phyloP scores from a whole-genome alignment of 2,329 filamentous ascomycete species.

The Rhynchosporium graminicola region DNA sequence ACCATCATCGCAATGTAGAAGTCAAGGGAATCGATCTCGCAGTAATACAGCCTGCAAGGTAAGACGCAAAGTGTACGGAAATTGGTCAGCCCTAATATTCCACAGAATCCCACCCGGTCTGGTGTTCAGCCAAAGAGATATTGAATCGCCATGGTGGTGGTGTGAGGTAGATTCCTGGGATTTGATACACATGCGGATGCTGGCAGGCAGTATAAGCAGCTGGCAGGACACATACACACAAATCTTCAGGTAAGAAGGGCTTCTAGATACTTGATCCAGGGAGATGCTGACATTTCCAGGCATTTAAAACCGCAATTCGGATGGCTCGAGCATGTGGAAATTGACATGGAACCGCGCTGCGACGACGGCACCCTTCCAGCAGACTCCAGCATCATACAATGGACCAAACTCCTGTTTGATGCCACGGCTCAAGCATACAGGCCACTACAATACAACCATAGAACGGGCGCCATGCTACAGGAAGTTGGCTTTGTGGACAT shows the following conservation, averaged over 20 bases:
- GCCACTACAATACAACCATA: slow-evolving; percentile 65
- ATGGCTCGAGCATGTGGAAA: slow-evolving; percentile 83
- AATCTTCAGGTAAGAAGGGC: slow-evolving; percentile 58
- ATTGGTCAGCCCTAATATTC: neutral
- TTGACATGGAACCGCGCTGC: slow-evolving; percentile 77
- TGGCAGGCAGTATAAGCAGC: slow-evolving; percentile 73
- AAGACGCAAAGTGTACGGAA: slow-evolving; percentile 30
- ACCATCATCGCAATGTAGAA: slow-evolving; percentile 51
- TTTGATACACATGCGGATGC: slow-evolving; percentile 79
- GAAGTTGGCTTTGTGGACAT: slow-evolving; percentile 79
- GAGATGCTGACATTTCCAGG: slow-evolving; percentile 44
- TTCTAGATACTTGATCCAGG: neutral
- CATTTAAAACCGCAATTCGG: slow-evolving; percentile 77
- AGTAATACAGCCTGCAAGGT: slow-evolving; percentile 60
- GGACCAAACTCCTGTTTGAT: slow-evolving; percentile 68
- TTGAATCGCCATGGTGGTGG: slow-evolving; percentile 71
- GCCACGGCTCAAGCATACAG: slow-evolving; percentile 67
- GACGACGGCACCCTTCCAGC: slow-evolving; percentile 63
- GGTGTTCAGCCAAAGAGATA: slow-evolving; percentile 70
- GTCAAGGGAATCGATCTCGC: slow-evolving; percentile 63
- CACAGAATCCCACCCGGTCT: slow-evolving; percentile 70
- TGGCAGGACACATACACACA: slow-evolving; percentile 77
- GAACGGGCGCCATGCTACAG: slow-evolving; percentile 61
- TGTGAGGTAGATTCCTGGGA: slow-evolving; percentile 53
- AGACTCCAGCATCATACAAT: slow-evolving; percentile 61